A percentile compares a stretch with the other conserved stretches of the same genome.
Conservation (phyloP, 768 basidiomycete genomes). For the Podaxis carcinomalis region DNA sequence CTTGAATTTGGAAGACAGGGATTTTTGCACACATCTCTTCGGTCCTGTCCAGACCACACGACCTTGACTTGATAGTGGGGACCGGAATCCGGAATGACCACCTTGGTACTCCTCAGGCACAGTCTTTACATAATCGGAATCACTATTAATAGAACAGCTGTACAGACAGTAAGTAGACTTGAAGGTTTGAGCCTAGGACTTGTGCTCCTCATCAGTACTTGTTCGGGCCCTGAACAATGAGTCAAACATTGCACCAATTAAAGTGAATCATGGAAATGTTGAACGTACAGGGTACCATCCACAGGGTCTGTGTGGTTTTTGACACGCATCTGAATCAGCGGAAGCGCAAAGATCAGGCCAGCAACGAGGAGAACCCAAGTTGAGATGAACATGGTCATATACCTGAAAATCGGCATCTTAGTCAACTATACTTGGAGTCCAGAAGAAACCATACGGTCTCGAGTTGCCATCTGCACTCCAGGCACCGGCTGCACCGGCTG, state of each 20-base stretch:
- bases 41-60: too few species aligned
- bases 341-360: constrained; percentile 60
- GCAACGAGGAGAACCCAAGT: constrained; percentile 66
- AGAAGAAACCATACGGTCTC: constrained; percentile 45
- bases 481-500: constrained; percentile 68
- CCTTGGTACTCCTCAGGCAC: too few species aligned
- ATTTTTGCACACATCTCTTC: too few species aligned
- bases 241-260: background rate
- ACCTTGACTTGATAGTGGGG: too few species aligned
- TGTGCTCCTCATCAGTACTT: background rate
- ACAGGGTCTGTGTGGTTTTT: constrained; percentile 49
- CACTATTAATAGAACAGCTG: background rate
- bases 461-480: constrained; percentile 69
- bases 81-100: too few species aligned
- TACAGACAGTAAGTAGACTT: background rate
- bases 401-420: constrained; percentile 25
- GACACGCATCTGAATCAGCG: constrained; percentile 69
- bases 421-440: background rate
- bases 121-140: too few species aligned
- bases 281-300: constrained; percentile 49
- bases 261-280: background rate
- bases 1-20: background rate
- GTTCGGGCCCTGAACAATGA: background rate
- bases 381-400: constrained; percentile 67
- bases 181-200: background rate